A percentile compares a stretch with the other conserved stretches of the same genome.
Evolutionary conservation across 768 basidiomycete species (phyloP).

Genomic region (Lyophyllum atratum): DNA sequence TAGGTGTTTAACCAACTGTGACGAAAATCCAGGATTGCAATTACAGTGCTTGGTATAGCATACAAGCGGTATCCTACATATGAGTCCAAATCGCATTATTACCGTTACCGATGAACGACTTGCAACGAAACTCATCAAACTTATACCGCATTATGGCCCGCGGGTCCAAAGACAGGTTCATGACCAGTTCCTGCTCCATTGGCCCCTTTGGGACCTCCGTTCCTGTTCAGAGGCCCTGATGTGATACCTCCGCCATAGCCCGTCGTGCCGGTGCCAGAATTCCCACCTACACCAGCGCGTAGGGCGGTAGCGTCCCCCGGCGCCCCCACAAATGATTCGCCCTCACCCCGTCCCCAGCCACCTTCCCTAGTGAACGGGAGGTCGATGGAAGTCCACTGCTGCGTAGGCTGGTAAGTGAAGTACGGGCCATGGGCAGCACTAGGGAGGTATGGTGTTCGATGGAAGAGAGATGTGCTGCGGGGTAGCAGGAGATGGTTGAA

Average conservation of each 20-base stretch:
- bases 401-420: slow-evolving; percentile 34
- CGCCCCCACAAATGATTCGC: slow-evolving; percentile 39
- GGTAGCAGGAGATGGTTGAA: slow-evolving; percentile 52
- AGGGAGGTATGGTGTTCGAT: slow-evolving; percentile 31
- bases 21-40: background rate
- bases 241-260: background rate
- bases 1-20: slow-evolving; percentile 6
- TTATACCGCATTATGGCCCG: too few relatives aligned
- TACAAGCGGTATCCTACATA: background rate
- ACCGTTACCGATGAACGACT: too few relatives aligned
- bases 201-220: background rate
- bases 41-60: background rate
- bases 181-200: too few relatives aligned
- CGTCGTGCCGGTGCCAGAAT: background rate
- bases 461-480: slow-evolving; percentile 34
- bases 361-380: slow-evolving; percentile 47
- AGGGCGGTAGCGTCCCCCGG: slow-evolving; percentile 44
- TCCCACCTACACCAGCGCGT: background rate
- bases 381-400: slow-evolving; percentile 29
- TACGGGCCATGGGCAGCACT: slow-evolving; percentile 25
- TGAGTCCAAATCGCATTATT: too few relatives aligned
- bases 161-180: too few relatives aligned
- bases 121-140: too few relatives aligned
- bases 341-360: slow-evolving; percentile 39
- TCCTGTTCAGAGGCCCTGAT: background rate